Conservation (phyloP, 306 rosid genomes). For the Senna siamea region DNA sequence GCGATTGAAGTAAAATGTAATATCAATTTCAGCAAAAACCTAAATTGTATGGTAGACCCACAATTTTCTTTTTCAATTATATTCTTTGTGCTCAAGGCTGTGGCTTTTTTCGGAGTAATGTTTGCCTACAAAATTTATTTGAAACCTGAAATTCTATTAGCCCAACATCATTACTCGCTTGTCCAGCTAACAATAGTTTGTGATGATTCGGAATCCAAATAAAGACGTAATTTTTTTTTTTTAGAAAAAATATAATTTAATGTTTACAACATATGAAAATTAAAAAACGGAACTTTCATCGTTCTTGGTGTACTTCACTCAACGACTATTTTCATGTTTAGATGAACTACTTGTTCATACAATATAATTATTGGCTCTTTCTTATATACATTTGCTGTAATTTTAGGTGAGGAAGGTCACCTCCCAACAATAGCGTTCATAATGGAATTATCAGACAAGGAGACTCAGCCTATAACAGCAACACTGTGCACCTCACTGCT, state of each 20-base stretch:
- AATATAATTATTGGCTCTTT: neutral
- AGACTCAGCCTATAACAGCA: neutral
- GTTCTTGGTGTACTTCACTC: neutral
- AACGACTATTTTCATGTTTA: neutral
- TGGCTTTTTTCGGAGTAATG: neutral
- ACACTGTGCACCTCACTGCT: neutral
- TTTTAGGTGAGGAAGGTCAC: conserved; percentile 26
- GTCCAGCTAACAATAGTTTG: too few species aligned
- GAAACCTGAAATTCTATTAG: neutral
- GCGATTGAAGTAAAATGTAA: neutral
- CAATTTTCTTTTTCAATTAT: too few species aligned
- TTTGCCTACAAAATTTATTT: neutral
- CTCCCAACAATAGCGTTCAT: neutral
- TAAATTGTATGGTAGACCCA: too few species aligned
- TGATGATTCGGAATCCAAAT: too few species aligned
- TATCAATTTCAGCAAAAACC: neutral
- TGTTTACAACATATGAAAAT: neutral
- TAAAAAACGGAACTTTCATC: neutral
- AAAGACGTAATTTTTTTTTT: too few species aligned
- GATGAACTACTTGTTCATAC: conserved; percentile 3
- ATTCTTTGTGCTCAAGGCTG: too few species aligned
- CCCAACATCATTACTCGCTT: neutral
- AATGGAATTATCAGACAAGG: neutral
- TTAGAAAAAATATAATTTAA: too few species aligned
- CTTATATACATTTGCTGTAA: neutral